These are phyloP conservation scores for Pyricularia sp. DNA, from an alignment of 2,329 filamentous ascomycete species.

Conservation along the genomic window DNA sequence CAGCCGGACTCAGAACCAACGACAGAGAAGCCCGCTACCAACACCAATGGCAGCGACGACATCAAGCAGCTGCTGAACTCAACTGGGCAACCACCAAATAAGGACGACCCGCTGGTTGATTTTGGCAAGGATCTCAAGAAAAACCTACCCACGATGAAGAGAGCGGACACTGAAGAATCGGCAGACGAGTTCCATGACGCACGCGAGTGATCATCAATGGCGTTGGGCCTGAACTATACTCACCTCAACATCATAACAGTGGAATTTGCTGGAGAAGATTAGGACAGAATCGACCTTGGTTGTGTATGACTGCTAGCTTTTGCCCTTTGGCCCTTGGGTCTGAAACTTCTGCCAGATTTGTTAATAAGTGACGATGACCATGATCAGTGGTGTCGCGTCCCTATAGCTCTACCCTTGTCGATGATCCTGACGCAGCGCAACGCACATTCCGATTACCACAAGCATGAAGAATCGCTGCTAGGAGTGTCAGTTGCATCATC, in stretches of 20 bases:
- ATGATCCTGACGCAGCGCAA: background rate
- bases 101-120: slow-evolving; percentile 42
- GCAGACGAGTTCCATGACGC: slow-evolving; percentile 31
- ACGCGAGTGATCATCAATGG: slow-evolving; percentile 14
- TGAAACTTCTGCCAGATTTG: background rate
- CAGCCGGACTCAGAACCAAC: slow-evolving; percentile 6
- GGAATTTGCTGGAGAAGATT: background rate
- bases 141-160: slow-evolving; percentile 29
- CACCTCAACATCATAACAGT: background rate
- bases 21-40: slow-evolving; percentile 4
- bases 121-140: slow-evolving; percentile 46
- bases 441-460: background rate
- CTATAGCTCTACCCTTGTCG: background rate
- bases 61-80: slow-evolving; percentile 33
- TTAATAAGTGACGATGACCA: background rate
- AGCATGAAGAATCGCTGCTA: background rate
- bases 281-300: background rate
- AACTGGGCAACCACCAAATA: slow-evolving; percentile 33
- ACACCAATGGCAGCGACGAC: slow-evolving; percentile 17
- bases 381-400: background rate
- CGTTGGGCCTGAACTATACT: background rate
- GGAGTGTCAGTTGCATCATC: background rate
- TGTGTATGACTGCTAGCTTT: background rate
- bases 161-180: slow-evolving; percentile 24
- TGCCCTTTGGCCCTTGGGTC: background rate